Base-by-base conservation (phyloP, 495 filamentous ascomycete genomes). In the Annulohypoxylon maeteangense region DNA sequence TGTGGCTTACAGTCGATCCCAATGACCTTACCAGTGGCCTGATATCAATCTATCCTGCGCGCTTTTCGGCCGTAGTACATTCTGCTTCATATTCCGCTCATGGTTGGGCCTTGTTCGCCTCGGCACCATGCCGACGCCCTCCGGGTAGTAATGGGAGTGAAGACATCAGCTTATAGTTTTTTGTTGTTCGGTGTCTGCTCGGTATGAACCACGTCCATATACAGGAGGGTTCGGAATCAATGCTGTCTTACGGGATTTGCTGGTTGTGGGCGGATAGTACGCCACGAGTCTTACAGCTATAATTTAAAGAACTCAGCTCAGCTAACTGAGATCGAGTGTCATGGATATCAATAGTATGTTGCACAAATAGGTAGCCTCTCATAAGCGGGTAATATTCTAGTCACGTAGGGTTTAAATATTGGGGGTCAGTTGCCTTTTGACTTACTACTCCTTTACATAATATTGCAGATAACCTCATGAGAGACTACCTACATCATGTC, bases 61-160 rank as follows among this genome's bases (percentile, higher is more conserved):
- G 16, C 3, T 18, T 45, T 38, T 55, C 48, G 61, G 61, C 36
- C 61, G 48, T 55, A 64, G 6, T 51, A n/a, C 60, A 38, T 6
- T 31, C 25, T 44, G 18, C 29, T n/a, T 20, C 16, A 16, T 31
- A 3, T 31, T 53, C 27, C 48, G 48, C 12, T 47, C 40, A 61
- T 48, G 42, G 57, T 48, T 61, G 16, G 20, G 42, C 42, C 27
- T 51, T 62, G 44, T 50, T 51, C 58, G 25, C n/a, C 42, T 62
- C 58, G 58, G 58, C 58, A 34, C 12, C 20, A 16, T 44, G 3
- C 36, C 55, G 36, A 58, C 22, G 55, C 12, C 7, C 20, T 44
- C 34, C 23, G 22, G 20, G 3, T 16, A 27, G 44, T 44, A 2
- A 44, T 58, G 18, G 18, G 27, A 12, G 14, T 27, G 22, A 40